Evolutionary conservation across 1,284 basidiomycete species (phyloP).

Genomic region (Cutaneotrichosporon cutaneum): DNA sequence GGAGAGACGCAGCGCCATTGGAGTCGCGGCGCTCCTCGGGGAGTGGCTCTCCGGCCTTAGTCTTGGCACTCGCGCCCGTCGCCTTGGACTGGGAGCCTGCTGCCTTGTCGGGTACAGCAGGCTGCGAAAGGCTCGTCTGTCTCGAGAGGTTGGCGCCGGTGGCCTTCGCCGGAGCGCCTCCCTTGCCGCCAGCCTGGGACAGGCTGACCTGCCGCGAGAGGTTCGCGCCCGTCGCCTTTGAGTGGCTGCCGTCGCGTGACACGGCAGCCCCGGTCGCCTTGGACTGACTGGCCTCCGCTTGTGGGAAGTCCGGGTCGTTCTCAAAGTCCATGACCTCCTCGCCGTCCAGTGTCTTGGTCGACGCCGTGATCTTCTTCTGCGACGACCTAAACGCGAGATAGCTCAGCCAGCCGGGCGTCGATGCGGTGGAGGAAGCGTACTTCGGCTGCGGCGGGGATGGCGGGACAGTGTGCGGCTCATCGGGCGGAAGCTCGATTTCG

Average conservation of each 20-base stretch:
- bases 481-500: neutral
- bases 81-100: neutral
- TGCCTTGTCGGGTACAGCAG: neutral
- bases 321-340: slow-evolving; percentile 50
- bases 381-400: slow-evolving; percentile 45
- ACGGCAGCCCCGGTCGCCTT: neutral
- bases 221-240: neutral
- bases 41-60: neutral
- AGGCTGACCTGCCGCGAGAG: slow-evolving; percentile 4
- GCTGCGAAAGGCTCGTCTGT: neutral
- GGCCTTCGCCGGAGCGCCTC: neutral
- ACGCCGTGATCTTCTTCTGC: slow-evolving; percentile 41
- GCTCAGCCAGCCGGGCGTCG: slow-evolving; percentile 44
- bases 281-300: slow-evolving; percentile 7
- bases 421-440: slow-evolving; percentile 23
- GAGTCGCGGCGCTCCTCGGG: neutral
- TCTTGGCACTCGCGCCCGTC: neutral
- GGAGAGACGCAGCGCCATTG: neutral
- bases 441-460: slow-evolving; percentile 6
- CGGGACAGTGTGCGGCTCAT: neutral
- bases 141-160: neutral
- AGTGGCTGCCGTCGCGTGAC: neutral
- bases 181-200: neutral
- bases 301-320: slow-evolving; percentile 46
- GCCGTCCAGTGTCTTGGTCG: slow-evolving; percentile 20